Base-by-base conservation (phyloP, 306 rosid species). In the Abrus pulchellus region DNA sequence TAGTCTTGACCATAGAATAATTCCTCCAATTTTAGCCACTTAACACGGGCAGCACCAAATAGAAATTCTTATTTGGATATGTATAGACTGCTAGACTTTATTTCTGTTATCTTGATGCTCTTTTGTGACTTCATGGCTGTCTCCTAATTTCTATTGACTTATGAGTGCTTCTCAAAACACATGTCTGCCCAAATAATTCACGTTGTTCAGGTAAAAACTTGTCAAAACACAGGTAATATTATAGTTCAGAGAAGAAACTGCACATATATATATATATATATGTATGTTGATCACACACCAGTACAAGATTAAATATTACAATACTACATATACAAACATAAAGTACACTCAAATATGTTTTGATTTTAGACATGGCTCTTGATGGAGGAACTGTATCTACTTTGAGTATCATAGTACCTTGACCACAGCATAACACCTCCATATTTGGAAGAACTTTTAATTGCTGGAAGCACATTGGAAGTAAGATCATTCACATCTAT, bases 391-490 rank as follows among this genome's bases (percentile, higher is more conserved):
- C 85, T 85, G 44, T 85, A 85, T 28, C 85, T 76, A 76, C 60
- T 84, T 45, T 80, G 80, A 32, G 0, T 32, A 80, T 85, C 88
- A 76, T 80, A 63, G 54, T 85, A 85, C 61, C 83, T 85, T 38
- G 85, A 85, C 85, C 88, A 80, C 30, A 85, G 68, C 88, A 81
- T 80, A 63, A 85, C 80, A 3, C 88, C 88, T 2, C 85, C 85
- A 76, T 85, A 80, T 71, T 85, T 80, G 13, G 80, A 30, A 71
- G 88, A 80, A 7, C 34, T 80, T 36, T 80, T 80, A 12, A 85
- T 80, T 45, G 83, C 73, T 54, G 88, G 88, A 80, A 85, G 88
- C 72, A 85, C 83, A 64, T 72, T 64, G 27, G 85, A 85, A 60
- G 72, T 76, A 66, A 85, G 88, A 76, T 85, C 77, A 70, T 6